Conservation (phyloP, 192 early-diverging fungal species). For the Mortierella claussenii region DNA sequence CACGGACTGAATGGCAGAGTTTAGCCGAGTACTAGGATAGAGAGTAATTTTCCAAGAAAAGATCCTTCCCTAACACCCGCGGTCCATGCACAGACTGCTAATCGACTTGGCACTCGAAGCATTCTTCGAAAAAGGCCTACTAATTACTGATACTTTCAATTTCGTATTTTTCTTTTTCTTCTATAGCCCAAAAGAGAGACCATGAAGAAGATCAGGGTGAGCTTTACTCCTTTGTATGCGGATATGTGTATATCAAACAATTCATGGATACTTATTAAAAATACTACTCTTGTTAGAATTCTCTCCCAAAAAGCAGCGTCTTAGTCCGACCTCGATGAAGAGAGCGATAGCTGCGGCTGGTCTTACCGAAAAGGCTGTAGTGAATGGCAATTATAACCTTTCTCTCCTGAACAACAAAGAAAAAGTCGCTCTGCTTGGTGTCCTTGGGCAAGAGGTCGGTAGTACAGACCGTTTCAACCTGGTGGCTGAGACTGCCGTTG, state of each 20-base stretch:
- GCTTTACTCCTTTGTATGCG: background rate
- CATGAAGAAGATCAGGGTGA: slow-evolving; percentile 12
- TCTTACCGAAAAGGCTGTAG: slow-evolving; percentile 8
- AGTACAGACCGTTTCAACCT: background rate
- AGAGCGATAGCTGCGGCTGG: slow-evolving; percentile 2
- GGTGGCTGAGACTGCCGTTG: background rate
- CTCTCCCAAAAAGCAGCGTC: slow-evolving; percentile 1
- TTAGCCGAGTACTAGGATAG: background rate
- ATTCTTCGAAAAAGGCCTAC: too few species aligned
- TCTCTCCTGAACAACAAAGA: slow-evolving; percentile 7
- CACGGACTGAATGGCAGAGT: background rate
- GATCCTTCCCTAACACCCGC: too few species aligned
- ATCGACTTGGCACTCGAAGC: too few species aligned
- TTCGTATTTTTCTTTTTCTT: background rate
- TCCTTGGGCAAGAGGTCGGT: slow-evolving; percentile 3
- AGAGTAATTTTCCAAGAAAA: background rate
- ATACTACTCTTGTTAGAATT: background rate
- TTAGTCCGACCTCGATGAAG: background rate
- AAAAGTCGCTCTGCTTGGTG: slow-evolving; percentile 8
- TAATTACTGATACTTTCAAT: slow-evolving; percentile 10
- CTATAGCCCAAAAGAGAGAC: slow-evolving; percentile 5
- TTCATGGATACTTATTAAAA: background rate
- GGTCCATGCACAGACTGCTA: background rate
- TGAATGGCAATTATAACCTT: slow-evolving; percentile 4
- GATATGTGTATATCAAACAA: slow-evolving; percentile 1